phyloP scores from a whole-genome alignment of 495 filamentous ascomycete genomes.

The Penicillium canescens region DNA sequence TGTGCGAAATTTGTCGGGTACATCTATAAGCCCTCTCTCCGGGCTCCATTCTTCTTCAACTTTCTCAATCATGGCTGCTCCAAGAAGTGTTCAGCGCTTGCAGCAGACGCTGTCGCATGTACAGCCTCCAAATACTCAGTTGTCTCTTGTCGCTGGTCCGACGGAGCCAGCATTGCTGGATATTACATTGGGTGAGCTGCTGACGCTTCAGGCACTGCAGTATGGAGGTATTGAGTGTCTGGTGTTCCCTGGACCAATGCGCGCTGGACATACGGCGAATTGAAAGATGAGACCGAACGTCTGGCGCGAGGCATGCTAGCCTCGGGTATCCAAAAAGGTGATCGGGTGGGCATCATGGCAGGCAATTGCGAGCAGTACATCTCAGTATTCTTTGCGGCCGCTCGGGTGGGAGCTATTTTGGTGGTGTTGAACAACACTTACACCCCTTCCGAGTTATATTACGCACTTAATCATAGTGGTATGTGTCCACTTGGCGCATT shows the following conservation, averaged over 20 bases:
- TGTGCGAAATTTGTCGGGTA: slow-evolving; percentile 10
- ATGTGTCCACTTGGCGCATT: slow-evolving; percentile 17
- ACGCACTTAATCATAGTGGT: slow-evolving; percentile 66
- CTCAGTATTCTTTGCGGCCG: slow-evolving; percentile 66
- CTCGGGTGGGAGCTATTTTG: slow-evolving; percentile 63
- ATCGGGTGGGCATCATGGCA: slow-evolving; percentile 68
- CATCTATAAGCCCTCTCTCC: slow-evolving; percentile 10
- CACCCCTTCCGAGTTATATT: slow-evolving; percentile 61
- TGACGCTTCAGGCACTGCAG: slow-evolving; percentile 62
- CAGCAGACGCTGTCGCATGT: slow-evolving; percentile 42
- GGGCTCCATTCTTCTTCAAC: neutral
- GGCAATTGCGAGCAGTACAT: slow-evolving; percentile 73
- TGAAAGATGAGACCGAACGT: slow-evolving; percentile 59
- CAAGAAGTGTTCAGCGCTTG: slow-evolving; percentile 32
- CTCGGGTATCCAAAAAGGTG: slow-evolving; percentile 60
- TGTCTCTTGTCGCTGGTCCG: slow-evolving; percentile 59
- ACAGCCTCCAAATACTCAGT: slow-evolving; percentile 17
- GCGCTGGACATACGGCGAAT: slow-evolving; percentile 64
- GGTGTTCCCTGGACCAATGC: slow-evolving; percentile 65
- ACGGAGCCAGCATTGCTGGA: slow-evolving; percentile 60
- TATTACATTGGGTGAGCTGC: slow-evolving; percentile 60
- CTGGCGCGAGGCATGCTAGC: slow-evolving; percentile 59
- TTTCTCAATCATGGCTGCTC: slow-evolving; percentile 27
- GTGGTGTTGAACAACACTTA: slow-evolving; percentile 75
- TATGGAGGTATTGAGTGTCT: slow-evolving; percentile 60